Evolutionary conservation across 2,329 filamentous ascomycete species (phyloP).

Genomic region (Trichoderma koningii): DNA sequence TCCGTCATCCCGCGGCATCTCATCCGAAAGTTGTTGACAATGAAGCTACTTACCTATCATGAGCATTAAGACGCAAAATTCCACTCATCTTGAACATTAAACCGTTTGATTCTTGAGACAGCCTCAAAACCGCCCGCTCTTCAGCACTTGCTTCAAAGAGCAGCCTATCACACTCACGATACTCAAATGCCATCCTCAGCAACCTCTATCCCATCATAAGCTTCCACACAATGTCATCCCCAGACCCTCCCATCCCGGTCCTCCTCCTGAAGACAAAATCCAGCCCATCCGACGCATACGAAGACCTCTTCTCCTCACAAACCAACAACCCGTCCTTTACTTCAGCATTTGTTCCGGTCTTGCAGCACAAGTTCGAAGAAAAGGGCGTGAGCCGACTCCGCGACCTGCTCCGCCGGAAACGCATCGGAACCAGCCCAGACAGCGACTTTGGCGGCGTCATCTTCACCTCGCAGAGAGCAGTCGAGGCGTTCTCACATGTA

Average conservation of each 20-base stretch:
- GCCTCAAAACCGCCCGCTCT: no score
- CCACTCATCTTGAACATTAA: not conserved
- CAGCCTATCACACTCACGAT: not conserved
- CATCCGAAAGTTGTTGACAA: not conserved
- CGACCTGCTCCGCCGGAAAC: constrained; percentile 48
- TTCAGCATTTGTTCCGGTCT: constrained; percentile 73
- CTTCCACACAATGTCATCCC: constrained; percentile 4
- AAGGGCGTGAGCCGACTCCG: constrained; percentile 58
- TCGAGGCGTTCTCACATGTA: constrained; percentile 72
- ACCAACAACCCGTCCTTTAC: constrained; percentile 51
- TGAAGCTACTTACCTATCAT: not conserved
- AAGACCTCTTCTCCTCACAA: constrained; percentile 60
- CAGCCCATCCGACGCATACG: constrained; percentile 68
- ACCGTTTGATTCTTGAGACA: not conserved
- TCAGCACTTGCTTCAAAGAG: not conserved
- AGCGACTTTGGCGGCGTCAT: constrained; percentile 72
- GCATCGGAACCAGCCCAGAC: constrained; percentile 44
- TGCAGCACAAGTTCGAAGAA: constrained; percentile 69
- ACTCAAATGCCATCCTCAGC: not conserved
- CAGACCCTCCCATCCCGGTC: constrained; percentile 47
- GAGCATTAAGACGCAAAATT: not conserved
- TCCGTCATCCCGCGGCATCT: not conserved
- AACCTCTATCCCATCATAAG: not conserved
- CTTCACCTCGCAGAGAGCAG: constrained; percentile 81
- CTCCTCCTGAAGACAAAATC: constrained; percentile 80